Evolutionary conservation across 208 protist species (phyloP), one percentile per base, ranked within the genome.

Genomic region (Crithidia mellificae): DNA sequence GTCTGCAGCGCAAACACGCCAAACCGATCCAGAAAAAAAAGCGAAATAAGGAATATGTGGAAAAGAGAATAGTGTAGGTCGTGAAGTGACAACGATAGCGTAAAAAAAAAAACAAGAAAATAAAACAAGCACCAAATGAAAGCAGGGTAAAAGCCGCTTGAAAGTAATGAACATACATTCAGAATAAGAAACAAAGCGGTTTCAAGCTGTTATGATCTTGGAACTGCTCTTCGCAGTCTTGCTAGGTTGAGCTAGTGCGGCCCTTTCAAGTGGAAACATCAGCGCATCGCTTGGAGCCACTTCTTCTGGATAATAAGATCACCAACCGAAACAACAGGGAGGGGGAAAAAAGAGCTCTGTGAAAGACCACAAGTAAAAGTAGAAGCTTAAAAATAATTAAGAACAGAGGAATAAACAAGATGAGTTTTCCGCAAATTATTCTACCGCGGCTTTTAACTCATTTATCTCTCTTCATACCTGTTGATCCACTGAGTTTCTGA

Each of bases 11-110:
- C 34, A 38, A 5, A 38, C 11, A 38, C 34, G 43, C 39, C 44
- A 34, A 66, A 38, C 34, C 34, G 32, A 25, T 53, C 14, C 9
- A 55, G 15, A 55, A 55, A 50, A 49, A 50, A 58, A 61, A 61
- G 20, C 7, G n/a, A 14, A 9, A 56, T 14, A 1, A 38, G 7
- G 11, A 38, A 38, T 11, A 38, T 11, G n/a, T n/a, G n/a, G 34
- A 38, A 38, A 38, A 11, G 34, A 38, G 34, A 38, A 11, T 11
- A 38, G 34, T 38, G 11, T 11, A 38, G 11, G 34, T 11, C 34
- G 34, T 12, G 11, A 38, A 38, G 11, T 38, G n/a, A 49, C 9
- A 63, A 15, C 7, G 19, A 20, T 4, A 47, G 41, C 3, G n/a
- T 4, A 6, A 20, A 20, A 15, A 15, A 47, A 47, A 47, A 47